Base-by-base conservation (phyloP, 2,329 filamentous ascomycete species). In the Xylariaceae sp. region DNA sequence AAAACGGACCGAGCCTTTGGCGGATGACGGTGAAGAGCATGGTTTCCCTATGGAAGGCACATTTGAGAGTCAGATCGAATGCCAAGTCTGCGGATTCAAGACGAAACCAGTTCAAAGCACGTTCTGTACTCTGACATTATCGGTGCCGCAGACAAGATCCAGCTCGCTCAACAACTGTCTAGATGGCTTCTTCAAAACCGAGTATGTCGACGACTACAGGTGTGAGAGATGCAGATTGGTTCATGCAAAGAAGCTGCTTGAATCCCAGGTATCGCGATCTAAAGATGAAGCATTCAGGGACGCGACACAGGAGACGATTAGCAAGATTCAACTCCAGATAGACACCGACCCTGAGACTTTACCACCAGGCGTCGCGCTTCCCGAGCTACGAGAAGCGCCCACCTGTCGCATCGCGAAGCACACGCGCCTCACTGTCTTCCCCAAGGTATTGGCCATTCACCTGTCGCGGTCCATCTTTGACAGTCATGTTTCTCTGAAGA, bases 171-270 rank as follows among this genome's bases (percentile, higher is more conserved):
- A 84, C 56, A 73, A 81, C 7, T 98, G 92, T 62, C 92, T 98
- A 53, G 92, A 98, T 55, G 85, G 85, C 28, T 83, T 96, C 63
- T 82, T 98, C 51, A 95, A 95, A 64, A 88, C 87, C 0, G 92
- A 98, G 62, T 84, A 88, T 59, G 96, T 98, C 50, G 90, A 97
- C 47, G 92, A 95, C 59, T 98, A 94, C 70, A 89, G 86, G 52
- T 98, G 92, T 66, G 92, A 96, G 54, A 85, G 81, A 64, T 98
- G 92, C 58, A 80, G 88, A 15, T 71, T 98, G n/a, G 65, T 86
- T 30, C 85, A 95, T 60, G 88, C 88, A 3, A 66, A 86, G 37
- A 69, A 79, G 19, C 63, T 73, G 35, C 76, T 87, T 47, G 68
- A 77, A 46, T 66, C 70, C 5, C 79, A 88, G 47, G 59, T 83